Evolutionary conservation across 257 asterid genomes (phyloP).

Genomic region (Catharanthus roseus): DNA sequence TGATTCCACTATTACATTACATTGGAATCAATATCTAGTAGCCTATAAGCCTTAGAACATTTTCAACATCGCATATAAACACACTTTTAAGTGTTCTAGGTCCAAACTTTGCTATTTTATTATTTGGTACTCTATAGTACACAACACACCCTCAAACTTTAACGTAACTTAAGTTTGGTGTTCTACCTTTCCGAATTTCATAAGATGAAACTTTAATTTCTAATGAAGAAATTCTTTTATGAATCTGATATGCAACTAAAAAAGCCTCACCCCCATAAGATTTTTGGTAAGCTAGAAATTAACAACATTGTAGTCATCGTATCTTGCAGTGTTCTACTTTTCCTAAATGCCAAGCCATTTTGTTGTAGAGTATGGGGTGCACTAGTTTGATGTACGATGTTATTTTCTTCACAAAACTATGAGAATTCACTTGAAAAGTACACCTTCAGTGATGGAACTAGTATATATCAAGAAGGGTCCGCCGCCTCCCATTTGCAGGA

Average conservation of each 20-base stretch:
- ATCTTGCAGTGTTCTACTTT: neutral
- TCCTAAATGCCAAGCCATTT: too few relatives aligned
- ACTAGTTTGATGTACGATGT: neutral
- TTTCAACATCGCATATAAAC: neutral
- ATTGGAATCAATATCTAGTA: neutral
- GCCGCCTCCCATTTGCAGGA: too few relatives aligned
- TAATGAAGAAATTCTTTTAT: neutral
- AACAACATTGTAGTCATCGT: neutral
- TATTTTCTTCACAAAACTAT: too few relatives aligned
- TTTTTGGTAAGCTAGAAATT: too few relatives aligned
- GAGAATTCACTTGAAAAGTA: too few relatives aligned
- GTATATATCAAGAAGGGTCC: too few relatives aligned
- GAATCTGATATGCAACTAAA: neutral
- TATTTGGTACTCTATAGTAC: neutral
- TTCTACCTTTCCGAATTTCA: neutral
- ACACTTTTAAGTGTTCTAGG: neutral
- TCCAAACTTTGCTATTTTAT: neutral
- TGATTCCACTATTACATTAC: neutral
- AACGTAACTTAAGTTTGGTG: neutral
- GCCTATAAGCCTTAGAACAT: too few relatives aligned
- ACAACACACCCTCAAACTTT: slow-evolving; percentile 1
- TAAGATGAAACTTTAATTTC: neutral
- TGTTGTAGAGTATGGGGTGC: neutral
- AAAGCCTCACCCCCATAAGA: neutral
- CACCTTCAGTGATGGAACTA: too few relatives aligned